These are phyloP conservation scores for Cryphonectria radicalis DNA, from an alignment of 2,329 filamentous ascomycete genomes.

Conservation along the genomic window DNA sequence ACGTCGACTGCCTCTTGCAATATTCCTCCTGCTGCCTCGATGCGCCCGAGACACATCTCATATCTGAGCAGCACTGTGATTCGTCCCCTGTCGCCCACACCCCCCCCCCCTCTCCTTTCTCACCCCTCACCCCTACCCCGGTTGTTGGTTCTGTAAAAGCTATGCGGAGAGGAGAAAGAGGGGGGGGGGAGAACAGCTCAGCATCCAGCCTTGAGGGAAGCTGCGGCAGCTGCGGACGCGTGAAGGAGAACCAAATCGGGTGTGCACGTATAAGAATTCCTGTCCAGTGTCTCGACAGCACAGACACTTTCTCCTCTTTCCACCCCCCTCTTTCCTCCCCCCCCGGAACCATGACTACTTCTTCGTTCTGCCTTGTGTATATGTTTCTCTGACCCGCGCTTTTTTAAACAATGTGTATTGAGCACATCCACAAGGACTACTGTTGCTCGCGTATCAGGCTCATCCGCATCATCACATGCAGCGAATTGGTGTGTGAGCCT, in stretches of 20 bases:
- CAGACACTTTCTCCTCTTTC: not conserved
- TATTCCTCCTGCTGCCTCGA: not conserved
- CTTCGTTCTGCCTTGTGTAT: too few species aligned
- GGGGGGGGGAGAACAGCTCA: not conserved
- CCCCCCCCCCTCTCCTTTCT: too few species aligned
- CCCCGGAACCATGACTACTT: too few species aligned
- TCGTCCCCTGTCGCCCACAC: not conserved
- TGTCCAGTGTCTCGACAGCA: not conserved
- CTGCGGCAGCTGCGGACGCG: not conserved
- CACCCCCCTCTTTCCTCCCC: too few species aligned
- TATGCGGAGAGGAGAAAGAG: too few species aligned
- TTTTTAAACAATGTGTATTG: too few species aligned
- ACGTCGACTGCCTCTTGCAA: too few species aligned
- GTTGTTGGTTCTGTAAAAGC: too few species aligned
- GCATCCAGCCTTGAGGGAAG: not conserved
- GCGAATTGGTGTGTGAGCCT: not conserved
- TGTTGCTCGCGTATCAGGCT: not conserved
- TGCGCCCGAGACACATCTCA: not conserved
- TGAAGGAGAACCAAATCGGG: too few species aligned
- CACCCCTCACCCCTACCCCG: too few species aligned
- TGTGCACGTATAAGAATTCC: not conserved
- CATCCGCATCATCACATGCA: not conserved
- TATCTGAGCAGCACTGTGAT: not conserved
- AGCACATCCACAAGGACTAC: too few species aligned
- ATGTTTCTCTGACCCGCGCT: too few species aligned